Evolutionary conservation across 2,329 filamentous ascomycete species (phyloP).

Genomic region (Dryadomyces sulphureus): DNA sequence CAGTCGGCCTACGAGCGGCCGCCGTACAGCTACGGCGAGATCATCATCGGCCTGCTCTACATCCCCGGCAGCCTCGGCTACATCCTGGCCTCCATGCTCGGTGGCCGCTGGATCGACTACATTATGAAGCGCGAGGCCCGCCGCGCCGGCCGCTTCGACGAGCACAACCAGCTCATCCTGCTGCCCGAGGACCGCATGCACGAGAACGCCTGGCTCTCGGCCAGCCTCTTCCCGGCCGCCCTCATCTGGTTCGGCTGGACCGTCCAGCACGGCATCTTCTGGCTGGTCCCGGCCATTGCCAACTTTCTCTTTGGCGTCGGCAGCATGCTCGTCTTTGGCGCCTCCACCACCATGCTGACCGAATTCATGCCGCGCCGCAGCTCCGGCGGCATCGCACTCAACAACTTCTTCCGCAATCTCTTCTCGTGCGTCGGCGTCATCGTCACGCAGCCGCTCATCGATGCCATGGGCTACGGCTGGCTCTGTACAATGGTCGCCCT

Average conservation of each 20-base stretch:
- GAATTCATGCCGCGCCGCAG: constrained; percentile 65
- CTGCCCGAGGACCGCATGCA: constrained; percentile 69
- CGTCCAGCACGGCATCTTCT: constrained; percentile 47
- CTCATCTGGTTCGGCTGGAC: constrained; percentile 71
- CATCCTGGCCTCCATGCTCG: constrained; percentile 49
- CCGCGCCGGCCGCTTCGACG: constrained; percentile 55
- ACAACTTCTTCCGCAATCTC: constrained; percentile 71
- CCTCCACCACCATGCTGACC: constrained; percentile 68
- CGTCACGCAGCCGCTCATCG: constrained; percentile 55
- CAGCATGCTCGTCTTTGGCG: constrained; percentile 64
- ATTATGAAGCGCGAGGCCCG: constrained; percentile 68
- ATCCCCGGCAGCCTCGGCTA: constrained; percentile 66
- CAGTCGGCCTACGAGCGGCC: constrained; percentile 50
- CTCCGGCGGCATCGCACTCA: constrained; percentile 61
- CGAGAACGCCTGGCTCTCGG: constrained; percentile 68
- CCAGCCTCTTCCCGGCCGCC: constrained; percentile 52
- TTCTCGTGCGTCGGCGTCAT: constrained; percentile 58
- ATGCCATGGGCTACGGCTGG: constrained; percentile 61
- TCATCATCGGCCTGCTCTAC: constrained; percentile 63
- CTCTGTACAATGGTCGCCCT: constrained; percentile 47
- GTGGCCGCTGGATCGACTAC: constrained; percentile 62
- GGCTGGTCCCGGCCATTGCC: constrained; percentile 47
- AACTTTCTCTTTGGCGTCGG: constrained; percentile 64
- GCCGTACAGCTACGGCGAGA: constrained; percentile 54
- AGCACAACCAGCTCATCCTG: constrained; percentile 48